phyloP scores from a whole-genome alignment of 768 basidiomycete species.

The Amanita pseudoporphyria region DNA sequence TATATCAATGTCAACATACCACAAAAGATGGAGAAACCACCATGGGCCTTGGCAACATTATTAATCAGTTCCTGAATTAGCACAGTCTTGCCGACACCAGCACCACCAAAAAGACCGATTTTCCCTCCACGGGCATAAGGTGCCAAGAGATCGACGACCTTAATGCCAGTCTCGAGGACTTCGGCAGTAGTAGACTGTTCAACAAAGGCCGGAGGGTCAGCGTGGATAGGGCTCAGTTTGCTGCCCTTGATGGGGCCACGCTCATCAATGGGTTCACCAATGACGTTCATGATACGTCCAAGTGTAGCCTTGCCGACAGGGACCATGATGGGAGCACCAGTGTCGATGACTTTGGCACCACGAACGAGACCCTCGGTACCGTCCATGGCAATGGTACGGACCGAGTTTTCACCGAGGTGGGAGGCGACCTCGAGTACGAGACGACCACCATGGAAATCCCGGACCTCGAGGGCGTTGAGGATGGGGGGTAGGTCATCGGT shows the following conservation, averaged over 20 bases:
- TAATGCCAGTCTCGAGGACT: slow-evolving; percentile 99
- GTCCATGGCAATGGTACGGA: slow-evolving; percentile 99
- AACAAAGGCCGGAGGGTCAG: slow-evolving; percentile 94
- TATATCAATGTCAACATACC: slow-evolving; percentile 34
- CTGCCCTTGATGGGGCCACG: slow-evolving; percentile 98
- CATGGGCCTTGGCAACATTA: slow-evolving; percentile 99
- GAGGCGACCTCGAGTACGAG: slow-evolving; percentile 99
- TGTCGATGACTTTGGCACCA: slow-evolving; percentile 95
- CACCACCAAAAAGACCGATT: slow-evolving; percentile 99
- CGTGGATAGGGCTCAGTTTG: slow-evolving; percentile 88
- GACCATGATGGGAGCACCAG: slow-evolving; percentile 92
- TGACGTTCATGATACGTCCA: slow-evolving; percentile 99
- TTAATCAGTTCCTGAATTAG: slow-evolving; percentile 99
- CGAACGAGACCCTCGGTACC: slow-evolving; percentile 99
- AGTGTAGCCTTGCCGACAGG: slow-evolving; percentile 93
- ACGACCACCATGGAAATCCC: slow-evolving; percentile 88
- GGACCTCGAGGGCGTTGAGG: slow-evolving; percentile 97
- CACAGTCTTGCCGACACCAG: slow-evolving; percentile 99
- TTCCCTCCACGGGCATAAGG: slow-evolving; percentile 99
- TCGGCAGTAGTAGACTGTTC: slow-evolving; percentile 99
- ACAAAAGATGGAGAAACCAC: slow-evolving; percentile 99
- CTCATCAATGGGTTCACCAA: slow-evolving; percentile 99
- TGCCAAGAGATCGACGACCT: slow-evolving; percentile 98
- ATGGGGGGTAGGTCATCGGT: slow-evolving; percentile 92
- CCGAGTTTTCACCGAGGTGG: slow-evolving; percentile 98